These are phyloP conservation scores for Cucumis sativus DNA, from an alignment of 306 rosid species.

Conservation along the genomic window Cucumber_9930_V3 NC_026656.2:19202001-19202500, in stretches of 20 bases:
- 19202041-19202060: neutral
- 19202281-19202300: neutral
- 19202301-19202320: neutral
- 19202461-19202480: conserved; percentile 13
- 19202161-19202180: neutral
- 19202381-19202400: neutral
- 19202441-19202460: conserved; percentile 66
- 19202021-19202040: neutral
- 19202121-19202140: neutral
- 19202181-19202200: neutral
- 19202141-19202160: neutral
- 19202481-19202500: neutral
- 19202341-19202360: neutral
- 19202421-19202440: conserved; percentile 45
- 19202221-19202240: neutral
- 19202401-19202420: conserved; percentile 20
- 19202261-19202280: neutral
- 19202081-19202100: neutral
- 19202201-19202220: neutral
- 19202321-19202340: neutral
- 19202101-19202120: neutral
- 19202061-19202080: neutral
- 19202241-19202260: neutral
- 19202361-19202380: neutral
- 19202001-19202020: neutral